phyloP scores from a whole-genome alignment of 2,329 filamentous ascomycete genomes.

The Cadophora sp. region DNA sequence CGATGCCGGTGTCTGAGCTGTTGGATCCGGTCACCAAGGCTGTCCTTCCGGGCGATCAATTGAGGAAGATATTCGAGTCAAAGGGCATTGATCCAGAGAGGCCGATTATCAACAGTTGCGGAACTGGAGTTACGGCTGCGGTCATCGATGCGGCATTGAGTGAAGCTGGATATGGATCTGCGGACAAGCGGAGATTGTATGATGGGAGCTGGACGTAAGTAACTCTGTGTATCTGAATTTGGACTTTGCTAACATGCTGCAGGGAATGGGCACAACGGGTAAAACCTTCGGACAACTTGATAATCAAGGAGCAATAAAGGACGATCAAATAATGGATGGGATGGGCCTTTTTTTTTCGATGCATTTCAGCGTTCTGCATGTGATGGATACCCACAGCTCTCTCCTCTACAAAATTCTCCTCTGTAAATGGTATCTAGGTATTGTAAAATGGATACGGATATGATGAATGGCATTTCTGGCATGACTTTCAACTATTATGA shows the following conservation, averaged over 20 bases:
- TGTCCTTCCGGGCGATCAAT: slow-evolving; percentile 73
- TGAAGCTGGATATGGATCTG: slow-evolving; percentile 75
- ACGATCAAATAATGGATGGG: slow-evolving; percentile 69
- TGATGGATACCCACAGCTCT: slow-evolving; percentile 34
- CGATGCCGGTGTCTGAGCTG: slow-evolving; percentile 78
- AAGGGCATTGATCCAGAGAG: slow-evolving; percentile 80
- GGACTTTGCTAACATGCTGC: slow-evolving; percentile 26
- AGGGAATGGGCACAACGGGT: slow-evolving; percentile 75
- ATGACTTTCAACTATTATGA: background rate
- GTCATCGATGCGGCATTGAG: slow-evolving; percentile 87
- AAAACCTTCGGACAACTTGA: slow-evolving; percentile 65
- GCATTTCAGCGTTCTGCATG: slow-evolving; percentile 34
- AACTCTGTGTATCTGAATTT: background rate
- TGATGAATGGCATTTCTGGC: background rate
- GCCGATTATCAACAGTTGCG: slow-evolving; percentile 87
- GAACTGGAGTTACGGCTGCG: slow-evolving; percentile 92
- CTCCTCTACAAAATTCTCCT: slow-evolving; percentile 26
- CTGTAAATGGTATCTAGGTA: slow-evolving; percentile 10
- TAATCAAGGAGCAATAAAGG: slow-evolving; percentile 59
- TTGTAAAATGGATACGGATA: slow-evolving; percentile 6
- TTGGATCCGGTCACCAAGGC: slow-evolving; percentile 85
- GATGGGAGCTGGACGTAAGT: slow-evolving; percentile 98
- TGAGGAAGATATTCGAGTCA: slow-evolving; percentile 78
- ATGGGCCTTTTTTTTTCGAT: slow-evolving; percentile 11
- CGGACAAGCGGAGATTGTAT: slow-evolving; percentile 77